Evolutionary conservation across 2,329 filamentous ascomycete species (phyloP), one percentile per base, ranked within the genome.

Genomic region (Sporothrix humicola): DNA sequence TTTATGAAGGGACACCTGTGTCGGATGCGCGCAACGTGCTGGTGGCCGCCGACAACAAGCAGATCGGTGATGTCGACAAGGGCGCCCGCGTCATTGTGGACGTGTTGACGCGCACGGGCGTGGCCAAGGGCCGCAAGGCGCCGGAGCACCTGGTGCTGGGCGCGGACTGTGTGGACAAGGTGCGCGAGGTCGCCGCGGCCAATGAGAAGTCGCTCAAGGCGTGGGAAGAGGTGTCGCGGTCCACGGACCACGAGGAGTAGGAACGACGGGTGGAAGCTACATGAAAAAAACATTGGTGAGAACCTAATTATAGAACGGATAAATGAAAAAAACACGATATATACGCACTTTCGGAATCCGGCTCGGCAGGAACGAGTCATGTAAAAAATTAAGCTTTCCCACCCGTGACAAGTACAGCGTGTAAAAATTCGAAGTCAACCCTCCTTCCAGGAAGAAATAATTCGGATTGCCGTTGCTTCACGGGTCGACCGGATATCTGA

Each of bases 41-140:
- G 37, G 59, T 20, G 2, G 59, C 17, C 31, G 23, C 15, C 37
- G 8, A 63, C 37, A n/a, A 63, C 31, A 63, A n/a, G 13, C 59
- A 63, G 59, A 20, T 63, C 4, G 59, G 59, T 9, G 59, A 63
- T n/a, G 59, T 63, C 7, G 37, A 7, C 17, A 44, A 63, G 61
- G 42, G 61, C 9, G 42, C 61, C 4, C 61, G 61, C 42, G 61
- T 65, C 42, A 65, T 65, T 23, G 61, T 65, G 42, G 61, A 65
- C 61, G n/a, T 65, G 10, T 42, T 46, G 61, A 65, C 61, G n/a
- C 61, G 61, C 10, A 46, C 61, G 42, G 61, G 61, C n/a, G 61
- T 65, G 9, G 61, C 61, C 61, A 7, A 46, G 1, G 37, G 42
- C 61, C 61, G 61, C n/a, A 46, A 46, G 37, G 61, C 42, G n/a